Percentiles rank a stretch among this genome's conserved stretches.
These are phyloP conservation scores for Claviceps africana DNA, from an alignment of 2,329 filamentous ascomycete species.

Conservation along the genomic window DNA sequence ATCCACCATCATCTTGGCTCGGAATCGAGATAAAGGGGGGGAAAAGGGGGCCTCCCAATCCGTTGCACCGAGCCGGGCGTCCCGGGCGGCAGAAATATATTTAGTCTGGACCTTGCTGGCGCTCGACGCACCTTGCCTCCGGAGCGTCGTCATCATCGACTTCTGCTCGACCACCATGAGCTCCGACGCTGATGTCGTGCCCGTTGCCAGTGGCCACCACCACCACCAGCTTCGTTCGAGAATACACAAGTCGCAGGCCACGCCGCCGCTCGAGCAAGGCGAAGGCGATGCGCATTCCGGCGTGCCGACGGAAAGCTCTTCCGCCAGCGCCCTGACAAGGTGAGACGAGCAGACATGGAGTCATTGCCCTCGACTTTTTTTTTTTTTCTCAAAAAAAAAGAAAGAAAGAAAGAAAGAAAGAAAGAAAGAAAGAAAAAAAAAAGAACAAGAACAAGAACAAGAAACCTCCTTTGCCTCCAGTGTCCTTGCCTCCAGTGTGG, in stretches of 20 bases:
- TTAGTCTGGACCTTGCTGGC: too few species aligned
- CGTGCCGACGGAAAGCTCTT: conserved; percentile 18
- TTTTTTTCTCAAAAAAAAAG: too few species aligned
- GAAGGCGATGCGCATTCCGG: conserved; percentile 21
- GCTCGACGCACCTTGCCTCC: too few species aligned
- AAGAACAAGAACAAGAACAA: not conserved
- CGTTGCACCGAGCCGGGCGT: too few species aligned
- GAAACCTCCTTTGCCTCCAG: too few species aligned
- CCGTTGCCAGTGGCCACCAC: conserved; percentile 11
- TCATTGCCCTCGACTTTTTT: too few species aligned
- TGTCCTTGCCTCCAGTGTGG: too few species aligned
- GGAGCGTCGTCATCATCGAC: not conserved
- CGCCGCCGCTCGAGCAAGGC: conserved; percentile 22
- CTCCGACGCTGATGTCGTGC: conserved; percentile 15
- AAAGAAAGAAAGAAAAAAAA: too few species aligned
- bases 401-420: not conserved
- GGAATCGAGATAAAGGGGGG: too few species aligned
- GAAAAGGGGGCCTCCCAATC: too few species aligned
- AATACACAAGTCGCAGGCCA: conserved; percentile 35
- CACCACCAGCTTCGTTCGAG: conserved; percentile 35
- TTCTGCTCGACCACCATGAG: conserved; percentile 10
- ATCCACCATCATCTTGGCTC: too few species aligned
- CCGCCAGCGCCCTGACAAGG: conserved; percentile 32
- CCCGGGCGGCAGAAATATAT: too few species aligned
- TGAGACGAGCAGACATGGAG: conserved; percentile 12